Evolutionary conservation across 495 filamentous ascomycete genomes (phyloP).

Genomic region (Pseudotulostoma volvatum): DNA sequence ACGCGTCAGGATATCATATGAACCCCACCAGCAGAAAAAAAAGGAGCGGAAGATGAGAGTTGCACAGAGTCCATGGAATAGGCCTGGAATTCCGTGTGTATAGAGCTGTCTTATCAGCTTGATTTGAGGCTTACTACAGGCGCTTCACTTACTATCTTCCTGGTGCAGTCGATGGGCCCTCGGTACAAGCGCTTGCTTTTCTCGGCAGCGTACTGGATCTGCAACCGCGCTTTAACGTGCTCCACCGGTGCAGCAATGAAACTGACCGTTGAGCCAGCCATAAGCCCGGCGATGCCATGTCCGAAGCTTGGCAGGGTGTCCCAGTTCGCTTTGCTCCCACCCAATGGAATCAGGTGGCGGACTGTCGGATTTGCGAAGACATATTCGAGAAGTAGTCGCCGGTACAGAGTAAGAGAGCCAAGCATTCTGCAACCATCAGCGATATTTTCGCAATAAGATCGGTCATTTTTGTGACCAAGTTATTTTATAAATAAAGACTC

Average conservation of each 20-base stretch:
- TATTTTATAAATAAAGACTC: no score
- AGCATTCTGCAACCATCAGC: constrained; percentile 47
- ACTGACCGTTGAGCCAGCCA: constrained; percentile 78
- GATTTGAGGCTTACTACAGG: constrained; percentile 9
- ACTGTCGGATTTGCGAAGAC: constrained; percentile 49
- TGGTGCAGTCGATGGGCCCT: constrained; percentile 70
- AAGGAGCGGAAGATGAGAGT: constrained; percentile 80
- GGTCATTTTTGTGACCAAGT: no score
- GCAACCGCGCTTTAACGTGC: constrained; percentile 85
- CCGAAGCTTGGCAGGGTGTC: constrained; percentile 55
- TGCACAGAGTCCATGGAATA: constrained; percentile 72
- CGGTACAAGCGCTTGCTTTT: constrained; percentile 63
- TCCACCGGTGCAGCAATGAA: constrained; percentile 91
- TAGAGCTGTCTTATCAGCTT: constrained; percentile 17
- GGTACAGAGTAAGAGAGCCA: constrained; percentile 78
- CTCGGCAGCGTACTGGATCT: constrained; percentile 72
- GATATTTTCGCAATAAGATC: no score
- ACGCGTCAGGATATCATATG: constrained; percentile 68
- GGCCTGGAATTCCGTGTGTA: constrained; percentile 55
- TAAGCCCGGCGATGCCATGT: constrained; percentile 70
- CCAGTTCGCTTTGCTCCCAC: constrained; percentile 14
- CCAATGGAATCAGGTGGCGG: constrained; percentile 21
- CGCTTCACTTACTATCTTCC: constrained; percentile 43
- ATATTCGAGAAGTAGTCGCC: constrained; percentile 58
- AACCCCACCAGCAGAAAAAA: constrained; percentile 97